Base-by-base conservation (phyloP, 768 basidiomycete species). In the Multifurca ochricompacta region DNA sequence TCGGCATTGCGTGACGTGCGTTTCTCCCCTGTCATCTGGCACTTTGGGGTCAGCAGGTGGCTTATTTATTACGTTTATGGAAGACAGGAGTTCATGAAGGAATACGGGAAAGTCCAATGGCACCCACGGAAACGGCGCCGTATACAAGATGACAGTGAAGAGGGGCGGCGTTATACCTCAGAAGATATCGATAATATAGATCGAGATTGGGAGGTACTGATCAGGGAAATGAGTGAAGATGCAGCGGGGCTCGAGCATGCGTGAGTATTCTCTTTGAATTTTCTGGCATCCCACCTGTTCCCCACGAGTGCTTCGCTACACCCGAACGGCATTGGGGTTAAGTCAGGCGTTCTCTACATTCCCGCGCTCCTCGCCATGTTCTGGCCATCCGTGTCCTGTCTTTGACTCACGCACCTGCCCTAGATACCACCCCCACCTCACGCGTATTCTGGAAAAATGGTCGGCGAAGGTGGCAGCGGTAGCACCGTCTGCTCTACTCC, bases 381-480 rank as follows among this genome's bases (percentile, higher is more conserved):
- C 18, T 18, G 32, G 21, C 45, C 47, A 14, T 35, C 23, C 21
- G 32, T 16, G 19, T 21, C 14, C 16, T 49, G 18, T 45, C 46
- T 56, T n/a, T 23, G 50, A 59, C 56, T 40, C 59, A 39, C 28
- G 51, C 47, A 25, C 50, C 13, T 34, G 25, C 44, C 34, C 48
- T 54, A 74, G 77, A 48, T 77, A 87, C 45, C 91, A 93, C 65
- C 78, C 83, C 2, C 75, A 85, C 57, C 75, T 87, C 11, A 66
- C 91, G 39, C 81, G 83, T 56, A 93, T 89, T 1, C 76, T 99
- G 23, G 73, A 78, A 35, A 98, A 98, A 69, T 99, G 96, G 96
- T 96, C 92, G 9, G 76, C 85, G 23, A 99, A 98, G 72, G 87
- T 98, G 35, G 89, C 93, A 64, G 89, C 94, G 1, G 93, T 96